Conservation (phyloP, 192 early-diverging fungal genomes). For the Linnemannia schmuckeri region DNA sequence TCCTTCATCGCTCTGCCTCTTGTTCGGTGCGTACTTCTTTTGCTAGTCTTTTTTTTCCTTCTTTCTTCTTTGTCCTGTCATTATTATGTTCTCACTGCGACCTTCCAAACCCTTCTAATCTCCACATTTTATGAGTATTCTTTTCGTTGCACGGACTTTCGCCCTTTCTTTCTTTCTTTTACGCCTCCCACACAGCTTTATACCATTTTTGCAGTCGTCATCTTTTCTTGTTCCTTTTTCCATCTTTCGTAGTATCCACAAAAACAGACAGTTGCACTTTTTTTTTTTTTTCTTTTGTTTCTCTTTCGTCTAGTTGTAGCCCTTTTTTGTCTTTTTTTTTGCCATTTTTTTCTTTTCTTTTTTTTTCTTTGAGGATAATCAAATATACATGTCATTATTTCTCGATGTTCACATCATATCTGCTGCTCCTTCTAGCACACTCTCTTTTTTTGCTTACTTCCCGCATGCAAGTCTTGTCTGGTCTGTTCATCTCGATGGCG, state of each 20-base stretch:
- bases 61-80: background rate
- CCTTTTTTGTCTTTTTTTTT: conserved; percentile 1
- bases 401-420: background rate
- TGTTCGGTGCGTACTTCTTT: background rate
- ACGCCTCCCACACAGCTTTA: background rate
- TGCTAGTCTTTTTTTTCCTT: background rate
- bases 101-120: background rate
- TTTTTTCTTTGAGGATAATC: background rate
- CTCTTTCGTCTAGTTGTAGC: background rate
- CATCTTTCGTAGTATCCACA: background rate
- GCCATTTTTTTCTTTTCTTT: conserved; percentile 6
- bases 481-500: background rate
- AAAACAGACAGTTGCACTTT: background rate
- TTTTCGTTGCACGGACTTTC: background rate
- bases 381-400: background rate
- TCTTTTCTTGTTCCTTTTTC: background rate
- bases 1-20: background rate
- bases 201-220: background rate
- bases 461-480: background rate
- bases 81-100: conserved; percentile 6
- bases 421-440: background rate
- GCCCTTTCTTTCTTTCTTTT: background rate
- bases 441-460: background rate
- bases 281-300: background rate
- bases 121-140: conserved; percentile 1